Percentiles rank a stretch among this genome's conserved stretches.
phyloP scores from a whole-genome alignment of 306 rosid genomes.

The Quercus robur region DNA sequence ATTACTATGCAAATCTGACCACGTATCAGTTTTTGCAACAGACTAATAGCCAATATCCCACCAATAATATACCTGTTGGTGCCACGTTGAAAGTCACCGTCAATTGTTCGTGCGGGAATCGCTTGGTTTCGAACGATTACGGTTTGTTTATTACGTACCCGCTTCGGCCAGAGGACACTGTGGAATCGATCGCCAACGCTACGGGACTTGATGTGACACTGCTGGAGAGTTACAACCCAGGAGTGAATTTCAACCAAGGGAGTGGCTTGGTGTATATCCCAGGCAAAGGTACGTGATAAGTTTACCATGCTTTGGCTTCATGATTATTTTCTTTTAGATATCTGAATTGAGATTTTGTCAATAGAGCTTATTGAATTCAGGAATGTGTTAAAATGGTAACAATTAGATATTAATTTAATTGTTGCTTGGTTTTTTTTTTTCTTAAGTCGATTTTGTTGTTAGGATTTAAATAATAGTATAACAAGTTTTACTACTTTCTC shows the following conservation, averaged over 20 bases:
- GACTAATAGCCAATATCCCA: conserved; percentile 39
- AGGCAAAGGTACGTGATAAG: conserved; percentile 32
- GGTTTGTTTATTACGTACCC: conserved; percentile 68
- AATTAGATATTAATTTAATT: background rate
- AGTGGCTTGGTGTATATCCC: conserved; percentile 41
- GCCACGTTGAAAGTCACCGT: conserved; percentile 42
- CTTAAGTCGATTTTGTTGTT: no score
- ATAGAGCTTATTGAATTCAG: background rate
- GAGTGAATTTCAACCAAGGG: conserved; percentile 40
- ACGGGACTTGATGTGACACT: background rate
- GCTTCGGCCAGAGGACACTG: background rate
- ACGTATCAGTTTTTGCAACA: conserved; percentile 34
- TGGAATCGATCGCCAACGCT: no score
- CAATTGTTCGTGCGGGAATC: conserved; percentile 64
- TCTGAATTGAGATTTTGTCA: background rate
- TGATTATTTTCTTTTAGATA: background rate
- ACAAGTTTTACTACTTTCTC: no score
- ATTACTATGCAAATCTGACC: conserved; percentile 41
- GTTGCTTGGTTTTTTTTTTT: no score
- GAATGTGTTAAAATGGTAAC: background rate
- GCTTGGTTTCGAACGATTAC: conserved; percentile 41
- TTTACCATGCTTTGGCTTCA: background rate
- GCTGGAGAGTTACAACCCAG: conserved; percentile 42
- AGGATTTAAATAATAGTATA: no score
- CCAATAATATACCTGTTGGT: conserved; percentile 13